Evolutionary conservation across 805 yeast species (phyloP).

Genomic region (Alloascoidea hylecoeti): DNA sequence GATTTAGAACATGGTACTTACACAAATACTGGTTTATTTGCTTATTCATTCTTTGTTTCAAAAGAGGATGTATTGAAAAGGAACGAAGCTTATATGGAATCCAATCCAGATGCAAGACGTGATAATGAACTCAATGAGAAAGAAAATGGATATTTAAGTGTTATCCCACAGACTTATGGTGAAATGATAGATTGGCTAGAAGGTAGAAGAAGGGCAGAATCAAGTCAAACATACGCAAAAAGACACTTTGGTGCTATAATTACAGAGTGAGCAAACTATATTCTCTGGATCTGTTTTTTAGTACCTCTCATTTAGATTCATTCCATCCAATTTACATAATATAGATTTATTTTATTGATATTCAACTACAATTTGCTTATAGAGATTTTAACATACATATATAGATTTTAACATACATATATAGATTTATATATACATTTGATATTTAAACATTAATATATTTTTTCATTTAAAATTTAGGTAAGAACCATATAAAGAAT

Average conservation of each 20-base stretch:
- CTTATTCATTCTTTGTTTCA: slow-evolving; percentile 68
- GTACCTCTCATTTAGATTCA: too few relatives aligned
- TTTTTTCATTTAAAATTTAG: too few relatives aligned
- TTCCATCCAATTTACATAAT: too few relatives aligned
- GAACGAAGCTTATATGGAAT: too few relatives aligned
- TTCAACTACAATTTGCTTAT: too few relatives aligned
- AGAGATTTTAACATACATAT: too few relatives aligned
- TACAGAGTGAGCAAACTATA: too few relatives aligned
- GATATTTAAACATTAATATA: too few relatives aligned
- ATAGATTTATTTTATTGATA: too few relatives aligned
- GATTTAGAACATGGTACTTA: slow-evolving; percentile 44
- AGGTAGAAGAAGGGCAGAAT: slow-evolving; percentile 82
- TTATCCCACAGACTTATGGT: slow-evolving; percentile 74
- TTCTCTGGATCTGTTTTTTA: too few relatives aligned
- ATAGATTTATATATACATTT: too few relatives aligned
- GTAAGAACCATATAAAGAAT: not conserved
- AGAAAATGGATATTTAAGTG: slow-evolving; percentile 53
- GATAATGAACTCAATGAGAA: slow-evolving; percentile 19
- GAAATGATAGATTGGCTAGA: slow-evolving; percentile 89
- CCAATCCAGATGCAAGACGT: not conserved
- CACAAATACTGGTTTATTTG: slow-evolving; percentile 74
- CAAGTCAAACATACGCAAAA: slow-evolving; percentile 50
- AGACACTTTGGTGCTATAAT: slow-evolving; percentile 2
- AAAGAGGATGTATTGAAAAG: slow-evolving; percentile 13
- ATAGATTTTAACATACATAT: too few relatives aligned